phyloP scores from a whole-genome alignment of 371 early-diverging fungal genomes.

The Zychaea mexicana region DNA sequence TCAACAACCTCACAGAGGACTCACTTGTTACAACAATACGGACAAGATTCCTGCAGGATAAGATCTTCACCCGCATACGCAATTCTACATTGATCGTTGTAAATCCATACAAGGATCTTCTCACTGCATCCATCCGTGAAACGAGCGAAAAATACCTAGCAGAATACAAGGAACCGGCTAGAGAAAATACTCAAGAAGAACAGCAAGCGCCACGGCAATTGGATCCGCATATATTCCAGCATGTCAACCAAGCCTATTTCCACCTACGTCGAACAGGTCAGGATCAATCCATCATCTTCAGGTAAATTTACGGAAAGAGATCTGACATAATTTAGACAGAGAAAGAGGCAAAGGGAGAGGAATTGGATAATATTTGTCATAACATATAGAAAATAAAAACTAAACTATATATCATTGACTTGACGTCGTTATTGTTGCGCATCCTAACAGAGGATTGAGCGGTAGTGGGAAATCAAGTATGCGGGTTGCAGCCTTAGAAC shows the following conservation, averaged over 20 bases:
- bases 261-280: constrained; percentile 81
- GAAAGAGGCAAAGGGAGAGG: too few relatives aligned
- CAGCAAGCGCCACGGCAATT: constrained; percentile 24
- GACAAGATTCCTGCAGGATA: constrained; percentile 60
- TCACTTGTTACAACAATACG: constrained; percentile 55
- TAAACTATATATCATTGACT: too few relatives aligned
- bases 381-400: neutral
- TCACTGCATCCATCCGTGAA: constrained; percentile 31
- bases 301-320: constrained; percentile 29
- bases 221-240: constrained; percentile 85
- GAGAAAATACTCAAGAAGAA: constrained; percentile 13
- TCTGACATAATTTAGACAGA: too few relatives aligned
- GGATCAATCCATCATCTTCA: constrained; percentile 76
- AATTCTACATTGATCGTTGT: constrained; percentile 58
- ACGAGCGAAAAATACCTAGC: constrained; percentile 65
- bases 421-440: neutral
- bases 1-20: constrained; percentile 48
- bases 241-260: constrained; percentile 67
- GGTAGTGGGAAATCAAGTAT: constrained; percentile 85
- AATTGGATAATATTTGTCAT: too few relatives aligned
- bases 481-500: constrained; percentile 59
- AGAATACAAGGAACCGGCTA: constrained; percentile 57
- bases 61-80: constrained; percentile 68
- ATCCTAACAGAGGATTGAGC: constrained; percentile 68
- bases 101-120: constrained; percentile 47